These are phyloP conservation scores for Takashimella tepidaria DNA, from an alignment of 1,284 basidiomycete species.

Conservation along the genomic window DNA sequence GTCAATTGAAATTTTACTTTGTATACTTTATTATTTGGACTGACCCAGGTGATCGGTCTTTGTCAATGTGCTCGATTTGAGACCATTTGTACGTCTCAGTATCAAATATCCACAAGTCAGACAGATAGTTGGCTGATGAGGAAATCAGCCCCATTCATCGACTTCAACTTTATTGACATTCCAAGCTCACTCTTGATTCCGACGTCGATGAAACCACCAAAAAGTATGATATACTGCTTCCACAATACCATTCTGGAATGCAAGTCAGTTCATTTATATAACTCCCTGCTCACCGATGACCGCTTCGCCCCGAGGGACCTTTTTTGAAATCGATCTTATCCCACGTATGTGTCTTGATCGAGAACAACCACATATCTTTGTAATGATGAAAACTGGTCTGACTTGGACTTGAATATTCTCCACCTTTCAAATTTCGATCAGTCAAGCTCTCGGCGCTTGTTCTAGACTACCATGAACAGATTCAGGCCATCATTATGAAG, in stretches of 20 bases:
- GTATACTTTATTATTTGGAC: conserved; percentile 2
- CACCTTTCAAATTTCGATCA: too few species aligned
- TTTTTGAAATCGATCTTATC: conserved; percentile 84
- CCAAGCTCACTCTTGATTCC: conserved; percentile 60
- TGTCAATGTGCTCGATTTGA: conserved; percentile 67
- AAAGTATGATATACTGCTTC: conserved; percentile 81
- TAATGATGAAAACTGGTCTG: conserved; percentile 90
- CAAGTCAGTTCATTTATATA: not conserved
- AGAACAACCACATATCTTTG: conserved; percentile 58
- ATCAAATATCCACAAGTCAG: conserved; percentile 85
- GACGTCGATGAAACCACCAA: conserved; percentile 82
- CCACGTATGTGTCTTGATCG: conserved; percentile 61
- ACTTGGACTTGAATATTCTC: conserved; percentile 77
- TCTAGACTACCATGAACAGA: too few species aligned
- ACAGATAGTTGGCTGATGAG: conserved; percentile 77
- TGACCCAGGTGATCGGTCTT: conserved; percentile 58
- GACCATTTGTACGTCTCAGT: conserved; percentile 83
- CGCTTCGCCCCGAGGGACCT: conserved; percentile 73
- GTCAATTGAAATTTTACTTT: too few species aligned
- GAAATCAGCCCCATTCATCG: conserved; percentile 1
- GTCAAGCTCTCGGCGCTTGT: too few species aligned
- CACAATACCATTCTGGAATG: conserved; percentile 76
- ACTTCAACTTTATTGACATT: not conserved
- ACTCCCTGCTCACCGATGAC: conserved; percentile 61
- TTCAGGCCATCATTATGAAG: too few species aligned